Evolutionary conservation across 371 early-diverging fungal genomes (phyloP).

Genomic region (Basidiobolus meristosporus): DNA sequence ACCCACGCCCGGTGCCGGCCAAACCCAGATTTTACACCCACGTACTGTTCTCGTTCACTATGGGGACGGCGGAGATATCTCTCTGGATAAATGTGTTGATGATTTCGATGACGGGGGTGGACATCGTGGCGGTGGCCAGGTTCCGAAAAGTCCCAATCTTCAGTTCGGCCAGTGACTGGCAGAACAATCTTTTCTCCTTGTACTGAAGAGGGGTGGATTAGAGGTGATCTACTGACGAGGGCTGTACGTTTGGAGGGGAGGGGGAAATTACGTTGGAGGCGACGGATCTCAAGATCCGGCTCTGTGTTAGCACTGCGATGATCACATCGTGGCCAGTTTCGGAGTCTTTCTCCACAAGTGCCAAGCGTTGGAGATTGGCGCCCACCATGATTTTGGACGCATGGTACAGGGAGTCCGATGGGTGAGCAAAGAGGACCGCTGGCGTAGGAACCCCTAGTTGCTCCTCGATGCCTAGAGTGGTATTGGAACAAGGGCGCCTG

Average conservation of each 20-base stretch:
- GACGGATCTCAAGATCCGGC: constrained; percentile 76
- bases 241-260: too few species aligned
- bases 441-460: too few species aligned
- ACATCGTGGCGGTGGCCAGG: constrained; percentile 53
- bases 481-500: too few species aligned
- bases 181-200: too few species aligned
- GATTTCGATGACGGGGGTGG: constrained; percentile 68
- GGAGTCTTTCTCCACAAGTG: constrained; percentile 64
- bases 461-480: too few species aligned
- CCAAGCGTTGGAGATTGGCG: constrained; percentile 68
- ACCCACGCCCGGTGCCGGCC: background rate
- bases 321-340: constrained; percentile 64
- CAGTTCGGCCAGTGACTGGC: constrained; percentile 51
- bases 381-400: constrained; percentile 54
- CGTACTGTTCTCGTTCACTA: constrained; percentile 67
- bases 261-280: constrained; percentile 56
- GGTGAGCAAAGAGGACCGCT: constrained; percentile 46
- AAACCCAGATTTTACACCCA: background rate
- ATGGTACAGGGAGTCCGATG: constrained; percentile 67
- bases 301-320: constrained; percentile 78
- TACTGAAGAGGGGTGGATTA: too few species aligned
- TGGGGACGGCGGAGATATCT: constrained; percentile 78
- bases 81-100: constrained; percentile 74
- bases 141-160: constrained; percentile 76
- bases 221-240: too few species aligned